Percentiles rank a stretch among this genome's conserved stretches.
These are phyloP conservation scores for Peribolospora baueri DNA, from an alignment of 768 basidiomycete genomes.

Conservation along the genomic window DNA sequence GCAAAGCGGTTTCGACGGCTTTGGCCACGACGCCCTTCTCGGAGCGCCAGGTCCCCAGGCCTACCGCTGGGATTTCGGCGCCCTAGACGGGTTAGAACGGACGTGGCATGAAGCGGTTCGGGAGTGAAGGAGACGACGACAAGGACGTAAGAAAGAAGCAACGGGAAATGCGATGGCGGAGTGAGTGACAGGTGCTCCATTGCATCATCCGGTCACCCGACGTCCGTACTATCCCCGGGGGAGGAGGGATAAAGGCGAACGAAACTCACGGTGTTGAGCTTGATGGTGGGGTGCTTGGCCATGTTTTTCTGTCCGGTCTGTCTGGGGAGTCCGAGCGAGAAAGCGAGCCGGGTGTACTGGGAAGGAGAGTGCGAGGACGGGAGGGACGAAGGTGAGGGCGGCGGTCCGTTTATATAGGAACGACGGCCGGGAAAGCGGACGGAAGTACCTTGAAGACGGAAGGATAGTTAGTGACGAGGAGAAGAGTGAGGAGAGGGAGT, in stretches of 20 bases:
- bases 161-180: too few relatives aligned
- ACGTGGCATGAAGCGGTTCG: too few relatives aligned
- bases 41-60: conserved; percentile 28
- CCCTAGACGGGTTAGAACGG: conserved; percentile 13
- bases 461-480: too few relatives aligned
- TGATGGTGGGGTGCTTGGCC: conserved; percentile 24
- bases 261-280: conserved; percentile 41
- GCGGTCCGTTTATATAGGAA: too few relatives aligned
- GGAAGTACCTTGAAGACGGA: too few relatives aligned
- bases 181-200: conserved; percentile 3
- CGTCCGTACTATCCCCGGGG: accelerated
- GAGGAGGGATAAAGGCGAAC: not conserved
- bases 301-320: not conserved
- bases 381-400: too few relatives aligned
- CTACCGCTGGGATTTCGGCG: conserved; percentile 42
- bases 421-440: too few relatives aligned
- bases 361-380: too few relatives aligned
- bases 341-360: too few relatives aligned
- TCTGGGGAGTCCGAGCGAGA: not conserved
- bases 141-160: too few relatives aligned
- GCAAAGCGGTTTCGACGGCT: conserved; percentile 51
- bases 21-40: conserved; percentile 19
- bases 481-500: too few relatives aligned
- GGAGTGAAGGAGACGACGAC: too few relatives aligned
- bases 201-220: conserved; percentile 7